Percentiles rank a stretch among this genome's conserved stretches.
phyloP scores from a whole-genome alignment of 192 early-diverging fungal genomes.

The Spinellus fusiger region DNA sequence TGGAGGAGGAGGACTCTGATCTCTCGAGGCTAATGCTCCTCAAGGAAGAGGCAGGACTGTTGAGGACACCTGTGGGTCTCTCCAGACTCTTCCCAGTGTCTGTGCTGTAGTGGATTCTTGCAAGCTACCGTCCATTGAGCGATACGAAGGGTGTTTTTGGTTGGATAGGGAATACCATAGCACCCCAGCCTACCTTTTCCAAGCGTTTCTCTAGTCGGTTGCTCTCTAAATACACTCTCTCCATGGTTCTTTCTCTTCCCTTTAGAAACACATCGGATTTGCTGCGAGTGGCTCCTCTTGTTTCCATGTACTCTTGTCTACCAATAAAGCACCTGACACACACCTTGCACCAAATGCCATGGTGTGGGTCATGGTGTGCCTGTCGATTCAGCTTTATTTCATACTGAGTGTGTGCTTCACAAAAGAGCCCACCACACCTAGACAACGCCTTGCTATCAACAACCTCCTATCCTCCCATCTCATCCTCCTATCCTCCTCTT shows the following conservation, averaged over 20 bases:
- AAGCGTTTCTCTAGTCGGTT: slow-evolving; percentile 70
- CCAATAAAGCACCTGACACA: slow-evolving; percentile 50
- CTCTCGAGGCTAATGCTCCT: slow-evolving; percentile 2
- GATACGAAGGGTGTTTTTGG: not conserved
- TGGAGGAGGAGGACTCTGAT: slow-evolving; percentile 23
- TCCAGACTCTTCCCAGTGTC: slow-evolving; percentile 6
- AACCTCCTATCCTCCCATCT: slow-evolving; percentile 26
- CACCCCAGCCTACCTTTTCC: slow-evolving; percentile 50
- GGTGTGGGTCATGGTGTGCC: slow-evolving; percentile 50
- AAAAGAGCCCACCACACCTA: slow-evolving; percentile 61
- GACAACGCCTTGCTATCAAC: slow-evolving; percentile 6
- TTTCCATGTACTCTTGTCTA: slow-evolving; percentile 34
- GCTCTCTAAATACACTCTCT: slow-evolving; percentile 57
- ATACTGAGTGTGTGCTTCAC: slow-evolving; percentile 50
- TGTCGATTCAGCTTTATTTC: slow-evolving; percentile 51
- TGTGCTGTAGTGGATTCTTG: slow-evolving; percentile 18
- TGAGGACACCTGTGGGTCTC: not conserved
- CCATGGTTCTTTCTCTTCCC: slow-evolving; percentile 44
- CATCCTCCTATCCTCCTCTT: slow-evolving; percentile 2
- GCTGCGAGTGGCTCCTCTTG: slow-evolving; percentile 40
- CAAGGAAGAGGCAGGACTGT: not conserved
- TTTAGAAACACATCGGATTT: slow-evolving; percentile 47
- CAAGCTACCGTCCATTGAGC: slow-evolving; percentile 5
- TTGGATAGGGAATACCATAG: not conserved
- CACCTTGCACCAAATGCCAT: slow-evolving; percentile 53